These are phyloP conservation scores for Astrothelium macrocarpum DNA, from an alignment of 495 filamentous ascomycete species.

Conservation along the genomic window DNA sequence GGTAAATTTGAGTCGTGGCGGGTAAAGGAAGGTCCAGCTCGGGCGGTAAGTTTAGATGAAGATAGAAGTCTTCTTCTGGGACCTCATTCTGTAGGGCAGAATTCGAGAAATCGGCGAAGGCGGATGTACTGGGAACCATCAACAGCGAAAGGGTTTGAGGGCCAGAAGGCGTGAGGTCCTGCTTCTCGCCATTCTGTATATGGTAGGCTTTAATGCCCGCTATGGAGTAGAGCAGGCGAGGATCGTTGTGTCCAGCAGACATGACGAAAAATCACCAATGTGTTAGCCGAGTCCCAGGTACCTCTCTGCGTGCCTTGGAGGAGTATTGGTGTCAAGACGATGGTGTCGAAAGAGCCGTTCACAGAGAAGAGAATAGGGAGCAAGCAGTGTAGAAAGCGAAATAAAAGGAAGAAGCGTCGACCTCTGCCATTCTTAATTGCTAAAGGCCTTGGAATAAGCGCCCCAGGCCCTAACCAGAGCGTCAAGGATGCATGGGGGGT, in stretches of 20 bases:
- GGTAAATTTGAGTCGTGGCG: slow-evolving; percentile 89
- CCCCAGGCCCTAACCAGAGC: neutral
- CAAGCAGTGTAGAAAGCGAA: neutral
- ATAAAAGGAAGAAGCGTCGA: neutral
- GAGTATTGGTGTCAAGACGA: neutral
- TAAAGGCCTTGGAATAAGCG: neutral
- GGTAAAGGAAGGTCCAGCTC: slow-evolving; percentile 85
- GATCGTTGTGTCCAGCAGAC: slow-evolving; percentile 47
- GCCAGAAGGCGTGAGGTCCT: slow-evolving; percentile 69
- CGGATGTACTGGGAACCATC: slow-evolving; percentile 82
- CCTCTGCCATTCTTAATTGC: neutral
- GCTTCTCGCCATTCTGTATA: slow-evolving; percentile 77
- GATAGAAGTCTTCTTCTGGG: slow-evolving; percentile 86
- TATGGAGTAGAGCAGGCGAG: slow-evolving; percentile 74
- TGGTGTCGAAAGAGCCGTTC: neutral
- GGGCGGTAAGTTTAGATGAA: slow-evolving; percentile 86
- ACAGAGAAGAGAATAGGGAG: neutral
- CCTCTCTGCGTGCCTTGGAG: neutral
- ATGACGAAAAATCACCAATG: neutral
- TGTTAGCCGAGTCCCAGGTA: neutral
- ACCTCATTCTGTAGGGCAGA: slow-evolving; percentile 46
- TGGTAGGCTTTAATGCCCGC: slow-evolving; percentile 78
- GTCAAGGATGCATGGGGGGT: neutral
- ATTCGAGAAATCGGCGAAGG: slow-evolving; percentile 52
- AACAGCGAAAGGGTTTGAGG: slow-evolving; percentile 81